A percentile compares a stretch with the other conserved stretches of the same genome.
phyloP scores from a whole-genome alignment of 73 alveolate species.

The Blepharisma japonicum region DNA sequence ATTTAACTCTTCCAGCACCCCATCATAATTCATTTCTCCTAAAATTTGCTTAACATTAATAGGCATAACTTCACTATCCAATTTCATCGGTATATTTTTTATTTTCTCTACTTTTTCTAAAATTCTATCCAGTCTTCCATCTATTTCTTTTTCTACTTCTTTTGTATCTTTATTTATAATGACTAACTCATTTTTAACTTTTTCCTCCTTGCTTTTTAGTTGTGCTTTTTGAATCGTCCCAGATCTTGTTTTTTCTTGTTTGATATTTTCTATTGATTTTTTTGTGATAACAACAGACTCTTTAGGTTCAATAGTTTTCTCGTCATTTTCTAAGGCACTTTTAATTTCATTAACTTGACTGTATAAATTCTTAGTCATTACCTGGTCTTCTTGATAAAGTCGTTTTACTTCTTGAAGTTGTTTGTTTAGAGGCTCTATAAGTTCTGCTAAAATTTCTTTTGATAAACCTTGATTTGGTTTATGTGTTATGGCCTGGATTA shows the following conservation, averaged over 20 bases:
- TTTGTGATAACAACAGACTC: no score
- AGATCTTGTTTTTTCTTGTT: no score
- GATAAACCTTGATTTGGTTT: constrained; percentile 32
- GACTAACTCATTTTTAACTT: not conserved
- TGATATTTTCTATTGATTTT: no score
- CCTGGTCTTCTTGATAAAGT: constrained; percentile 45
- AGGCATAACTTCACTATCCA: not conserved
- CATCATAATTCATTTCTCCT: constrained; percentile 21
- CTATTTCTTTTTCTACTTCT: constrained; percentile 1
- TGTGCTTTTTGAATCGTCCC: no score
- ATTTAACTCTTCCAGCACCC: not conserved
- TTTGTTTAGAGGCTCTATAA: constrained; percentile 53
- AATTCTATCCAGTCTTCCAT: not conserved
- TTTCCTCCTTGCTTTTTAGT: no score
- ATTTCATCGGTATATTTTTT: constrained; percentile 8
- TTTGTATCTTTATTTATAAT: constrained; percentile 4
- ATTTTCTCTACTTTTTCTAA: not conserved
- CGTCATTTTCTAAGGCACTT: not conserved
- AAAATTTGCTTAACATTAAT: not conserved
- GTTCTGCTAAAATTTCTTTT: constrained; percentile 44
- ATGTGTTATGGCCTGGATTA: constrained; percentile 32
- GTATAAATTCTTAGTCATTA: constrained; percentile 40
- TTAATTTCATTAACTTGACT: constrained; percentile 50
- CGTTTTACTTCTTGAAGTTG: constrained; percentile 45
- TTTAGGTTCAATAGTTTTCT: no score